Conservation (phyloP, 2,329 filamentous ascomycete genomes). For the Coniella vitis region DNA sequence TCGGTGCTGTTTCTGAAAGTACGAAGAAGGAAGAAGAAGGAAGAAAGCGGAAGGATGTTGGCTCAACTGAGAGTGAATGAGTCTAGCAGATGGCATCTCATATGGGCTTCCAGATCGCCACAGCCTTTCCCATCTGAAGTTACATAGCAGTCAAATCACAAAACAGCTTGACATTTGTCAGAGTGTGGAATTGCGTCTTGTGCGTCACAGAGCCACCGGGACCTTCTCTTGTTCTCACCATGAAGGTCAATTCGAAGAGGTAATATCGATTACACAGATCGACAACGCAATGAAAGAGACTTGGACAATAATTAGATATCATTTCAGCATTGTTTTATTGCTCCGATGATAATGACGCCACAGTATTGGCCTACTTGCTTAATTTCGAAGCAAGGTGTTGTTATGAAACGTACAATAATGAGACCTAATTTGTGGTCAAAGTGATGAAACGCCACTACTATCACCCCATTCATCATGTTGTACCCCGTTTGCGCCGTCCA, state of each 20-base stretch:
- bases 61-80: constrained; percentile 8
- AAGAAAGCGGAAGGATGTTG: neutral
- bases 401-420: neutral
- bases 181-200: too few relatives aligned
- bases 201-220: too few relatives aligned
- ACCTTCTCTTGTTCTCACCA: too few relatives aligned
- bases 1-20: constrained; percentile 1
- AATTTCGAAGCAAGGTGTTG: too few relatives aligned
- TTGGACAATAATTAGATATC: too few relatives aligned
- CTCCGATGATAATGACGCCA: neutral
- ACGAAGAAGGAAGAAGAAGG: neutral
- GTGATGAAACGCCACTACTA: constrained; percentile 2
- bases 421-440: neutral
- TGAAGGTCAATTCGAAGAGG: too few relatives aligned
- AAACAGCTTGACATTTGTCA: too few relatives aligned
- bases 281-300: too few relatives aligned
- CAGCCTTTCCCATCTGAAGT: neutral
- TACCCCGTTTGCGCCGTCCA: neutral
- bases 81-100: constrained; percentile 11
- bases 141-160: neutral
- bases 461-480: neutral
- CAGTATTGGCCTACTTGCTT: too few relatives aligned
- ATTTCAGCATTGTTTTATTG: neutral
- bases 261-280: too few relatives aligned
- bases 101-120: neutral